Evolutionary conservation across 2,329 filamentous ascomycete species (phyloP).

Genomic region (Amauroascus niger): DNA sequence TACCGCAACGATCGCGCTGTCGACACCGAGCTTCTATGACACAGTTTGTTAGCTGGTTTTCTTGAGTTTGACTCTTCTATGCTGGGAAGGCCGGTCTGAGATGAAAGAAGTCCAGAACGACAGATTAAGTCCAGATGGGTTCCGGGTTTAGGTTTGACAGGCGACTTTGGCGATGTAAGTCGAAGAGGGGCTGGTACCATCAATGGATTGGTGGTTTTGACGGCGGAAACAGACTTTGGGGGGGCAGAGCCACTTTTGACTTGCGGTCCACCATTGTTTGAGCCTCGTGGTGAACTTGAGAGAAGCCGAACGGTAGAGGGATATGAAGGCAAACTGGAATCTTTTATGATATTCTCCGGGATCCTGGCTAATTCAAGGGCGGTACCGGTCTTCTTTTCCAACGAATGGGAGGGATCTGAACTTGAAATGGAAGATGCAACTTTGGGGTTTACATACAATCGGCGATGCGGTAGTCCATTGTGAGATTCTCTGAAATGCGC

Average conservation of each 20-base stretch:
- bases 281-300: not conserved
- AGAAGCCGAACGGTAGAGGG: not conserved
- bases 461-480: slow-evolving; percentile 9
- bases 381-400: not conserved
- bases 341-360: slow-evolving; percentile 17
- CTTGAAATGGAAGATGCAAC: slow-evolving; percentile 12
- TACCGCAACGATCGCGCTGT: slow-evolving; percentile 25
- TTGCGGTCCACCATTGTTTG: not conserved
- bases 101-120: slow-evolving; percentile 3
- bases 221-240: not conserved
- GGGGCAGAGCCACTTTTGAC: not conserved
- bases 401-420: slow-evolving; percentile 8
- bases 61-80: slow-evolving; percentile 21
- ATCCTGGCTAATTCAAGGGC: slow-evolving; percentile 2
- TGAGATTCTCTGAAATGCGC: slow-evolving; percentile 10
- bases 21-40: slow-evolving; percentile 22
- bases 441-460: slow-evolving; percentile 31
- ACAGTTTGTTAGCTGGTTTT: slow-evolving; percentile 19
- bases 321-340: slow-evolving; percentile 1
- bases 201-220: slow-evolving; percentile 1
- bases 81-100: slow-evolving; percentile 13
- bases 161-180: slow-evolving; percentile 17
- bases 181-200: slow-evolving; percentile 16
- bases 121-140: slow-evolving; percentile 7
- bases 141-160: slow-evolving; percentile 1